Evolutionary conservation across 1,139 yeast genomes (phyloP).

Genomic region (Geotrichum phurueaensis): DNA sequence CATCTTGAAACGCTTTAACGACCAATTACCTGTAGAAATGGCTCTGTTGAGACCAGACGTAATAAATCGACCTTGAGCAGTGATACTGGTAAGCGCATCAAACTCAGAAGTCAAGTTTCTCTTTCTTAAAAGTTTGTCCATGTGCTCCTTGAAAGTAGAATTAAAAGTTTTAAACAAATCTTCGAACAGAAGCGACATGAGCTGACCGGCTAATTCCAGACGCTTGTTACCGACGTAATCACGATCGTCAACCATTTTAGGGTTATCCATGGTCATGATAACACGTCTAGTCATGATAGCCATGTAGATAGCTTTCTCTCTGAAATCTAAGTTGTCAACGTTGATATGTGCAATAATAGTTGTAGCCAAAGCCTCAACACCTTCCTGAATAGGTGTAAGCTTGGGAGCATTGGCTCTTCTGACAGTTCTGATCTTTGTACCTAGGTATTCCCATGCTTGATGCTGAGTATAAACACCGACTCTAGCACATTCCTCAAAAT

Average conservation of each 20-base stretch:
- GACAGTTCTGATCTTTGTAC: slow-evolving; percentile 84
- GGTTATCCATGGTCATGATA: slow-evolving; percentile 90
- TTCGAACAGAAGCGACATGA: slow-evolving; percentile 89
- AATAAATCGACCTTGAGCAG: slow-evolving; percentile 85
- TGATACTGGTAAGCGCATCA: slow-evolving; percentile 83
- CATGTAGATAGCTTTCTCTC: slow-evolving; percentile 88
- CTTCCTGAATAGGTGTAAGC: slow-evolving; percentile 79
- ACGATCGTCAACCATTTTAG: slow-evolving; percentile 93
- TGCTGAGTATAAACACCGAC: slow-evolving; percentile 84
- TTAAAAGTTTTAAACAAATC: slow-evolving; percentile 95
- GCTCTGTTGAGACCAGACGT: slow-evolving; percentile 95
- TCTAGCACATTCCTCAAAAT: slow-evolving; percentile 89
- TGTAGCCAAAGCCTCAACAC: slow-evolving; percentile 94
- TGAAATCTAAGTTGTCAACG: slow-evolving; percentile 77
- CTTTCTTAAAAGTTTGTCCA: slow-evolving; percentile 87
- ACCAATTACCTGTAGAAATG: slow-evolving; percentile 98
- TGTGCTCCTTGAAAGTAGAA: slow-evolving; percentile 85
- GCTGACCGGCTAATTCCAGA: slow-evolving; percentile 93
- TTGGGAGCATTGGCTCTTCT: slow-evolving; percentile 83
- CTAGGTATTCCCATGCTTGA: slow-evolving; percentile 88
- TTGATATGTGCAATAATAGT: slow-evolving; percentile 93
- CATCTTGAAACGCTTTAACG: slow-evolving; percentile 97
- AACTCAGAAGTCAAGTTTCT: slow-evolving; percentile 94
- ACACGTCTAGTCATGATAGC: slow-evolving; percentile 97
- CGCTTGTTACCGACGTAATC: slow-evolving; percentile 98